phyloP scores from a whole-genome alignment of 768 basidiomycete species.

The Ramaria rubella region DNA sequence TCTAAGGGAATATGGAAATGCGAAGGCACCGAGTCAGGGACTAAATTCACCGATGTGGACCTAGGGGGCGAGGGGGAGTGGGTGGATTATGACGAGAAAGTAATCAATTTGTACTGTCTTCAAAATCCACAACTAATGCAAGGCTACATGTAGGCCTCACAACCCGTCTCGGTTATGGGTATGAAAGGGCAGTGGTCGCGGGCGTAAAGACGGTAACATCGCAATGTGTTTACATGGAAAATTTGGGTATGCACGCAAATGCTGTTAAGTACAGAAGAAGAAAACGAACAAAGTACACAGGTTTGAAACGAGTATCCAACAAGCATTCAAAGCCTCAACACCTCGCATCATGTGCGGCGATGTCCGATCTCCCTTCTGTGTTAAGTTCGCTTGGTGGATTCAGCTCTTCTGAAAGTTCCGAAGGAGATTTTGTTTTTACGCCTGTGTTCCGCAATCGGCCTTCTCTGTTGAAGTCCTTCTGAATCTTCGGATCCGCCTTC shows the following conservation, averaged over 20 bases:
- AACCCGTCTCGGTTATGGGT: conserved; percentile 66
- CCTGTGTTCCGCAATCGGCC: not conserved
- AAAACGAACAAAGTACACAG: not conserved
- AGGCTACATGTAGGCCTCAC: conserved; percentile 40
- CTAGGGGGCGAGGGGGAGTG: conserved; percentile 57
- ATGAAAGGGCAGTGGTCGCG: conserved; percentile 62
- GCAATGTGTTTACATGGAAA: not conserved
- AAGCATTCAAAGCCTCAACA: no score
- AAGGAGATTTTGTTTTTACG: not conserved
- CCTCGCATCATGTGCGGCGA: no score
- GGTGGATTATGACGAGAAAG: conserved; percentile 92
- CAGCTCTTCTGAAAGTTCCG: no score
- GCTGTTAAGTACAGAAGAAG: not conserved
- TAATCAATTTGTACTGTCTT: conserved; percentile 21
- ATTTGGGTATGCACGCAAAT: not conserved
- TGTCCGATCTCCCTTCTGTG: no score
- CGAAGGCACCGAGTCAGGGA: conserved; percentile 49
- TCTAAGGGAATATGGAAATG: conserved; percentile 74
- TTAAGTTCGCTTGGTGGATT: no score
- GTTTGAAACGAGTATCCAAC: no score
- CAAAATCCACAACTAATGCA: conserved; percentile 3
- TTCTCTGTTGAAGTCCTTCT: not conserved
- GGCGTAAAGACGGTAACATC: conserved; percentile 34
- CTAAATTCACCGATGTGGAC: conserved; percentile 59
- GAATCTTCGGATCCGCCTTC: not conserved